Conservation (phyloP, 768 basidiomycete species). For the Clathrus columnatus region DNA sequence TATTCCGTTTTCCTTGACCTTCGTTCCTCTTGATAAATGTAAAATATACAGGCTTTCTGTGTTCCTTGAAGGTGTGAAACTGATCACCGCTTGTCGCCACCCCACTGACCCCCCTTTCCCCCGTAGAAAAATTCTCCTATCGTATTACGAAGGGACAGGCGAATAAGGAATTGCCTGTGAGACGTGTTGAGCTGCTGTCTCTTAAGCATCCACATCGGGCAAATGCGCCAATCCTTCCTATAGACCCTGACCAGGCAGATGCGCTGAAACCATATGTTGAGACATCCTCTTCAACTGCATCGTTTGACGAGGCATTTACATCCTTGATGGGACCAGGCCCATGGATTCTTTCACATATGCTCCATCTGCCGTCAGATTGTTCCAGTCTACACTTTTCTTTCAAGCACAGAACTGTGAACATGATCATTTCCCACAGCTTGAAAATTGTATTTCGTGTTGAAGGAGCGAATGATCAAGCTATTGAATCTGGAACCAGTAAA, state of each 20-base stretch:
- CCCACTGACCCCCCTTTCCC: not conserved
- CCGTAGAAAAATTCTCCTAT: constrained; percentile 59
- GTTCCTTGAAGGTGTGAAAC: constrained; percentile 65
- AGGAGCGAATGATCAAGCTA: constrained; percentile 57
- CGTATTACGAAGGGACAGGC: constrained; percentile 64
- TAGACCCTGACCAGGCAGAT: constrained; percentile 49
- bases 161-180: constrained; percentile 62
- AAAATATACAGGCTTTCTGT: constrained; percentile 69
- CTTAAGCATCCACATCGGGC: constrained; percentile 49
- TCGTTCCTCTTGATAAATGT: constrained; percentile 79
- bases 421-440: constrained; percentile 65
- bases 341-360: constrained; percentile 66
- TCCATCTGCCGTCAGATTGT: constrained; percentile 64
- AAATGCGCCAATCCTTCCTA: constrained; percentile 61
- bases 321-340: constrained; percentile 73
- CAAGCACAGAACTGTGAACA: constrained; percentile 66
- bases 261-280: constrained; percentile 12
- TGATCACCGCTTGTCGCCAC: not conserved
- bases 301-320: constrained; percentile 29
- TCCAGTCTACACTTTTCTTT: constrained; percentile 64
- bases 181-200: constrained; percentile 51
- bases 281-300: constrained; percentile 16
- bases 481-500: constrained; percentile 60
- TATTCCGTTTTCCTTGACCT: constrained; percentile 68
- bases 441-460: constrained; percentile 81